Conservation (phyloP, 139 green algal species). For the Coelastrella sp. region DNA sequence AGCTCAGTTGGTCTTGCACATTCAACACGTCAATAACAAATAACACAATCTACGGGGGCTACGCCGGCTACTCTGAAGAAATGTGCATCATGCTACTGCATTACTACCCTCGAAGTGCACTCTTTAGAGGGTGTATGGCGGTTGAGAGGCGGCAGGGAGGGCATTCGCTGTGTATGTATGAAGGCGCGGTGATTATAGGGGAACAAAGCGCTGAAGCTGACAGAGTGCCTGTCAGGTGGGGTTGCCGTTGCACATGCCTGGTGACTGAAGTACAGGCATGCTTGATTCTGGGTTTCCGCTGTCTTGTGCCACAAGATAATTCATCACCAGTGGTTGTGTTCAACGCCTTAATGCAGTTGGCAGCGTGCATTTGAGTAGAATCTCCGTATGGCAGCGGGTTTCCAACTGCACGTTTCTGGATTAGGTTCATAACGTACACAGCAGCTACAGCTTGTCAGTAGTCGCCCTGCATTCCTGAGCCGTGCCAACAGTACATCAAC, state of each 20-base stretch:
- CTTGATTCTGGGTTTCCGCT: too few relatives aligned
- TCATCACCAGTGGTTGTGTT: too few relatives aligned
- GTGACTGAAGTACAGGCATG: too few relatives aligned
- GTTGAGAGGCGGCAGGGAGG: not conserved
- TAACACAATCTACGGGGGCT: slow-evolving; percentile 13
- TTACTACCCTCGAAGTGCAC: not conserved
- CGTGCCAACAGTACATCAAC: too few relatives aligned
- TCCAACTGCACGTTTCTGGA: too few relatives aligned
- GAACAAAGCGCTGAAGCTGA: not conserved
- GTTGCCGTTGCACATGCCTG: not conserved
- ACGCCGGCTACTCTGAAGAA: slow-evolving; percentile 19
- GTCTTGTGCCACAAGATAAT: too few relatives aligned
- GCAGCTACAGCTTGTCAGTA: too few relatives aligned
- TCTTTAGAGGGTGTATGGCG: slow-evolving; percentile 16
- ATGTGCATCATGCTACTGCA: not conserved
- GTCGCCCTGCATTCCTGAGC: too few relatives aligned
- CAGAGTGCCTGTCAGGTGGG: slow-evolving; percentile 26
- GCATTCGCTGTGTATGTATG: slow-evolving; percentile 25
- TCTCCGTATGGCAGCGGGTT: too few relatives aligned
- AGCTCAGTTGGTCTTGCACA: slow-evolving; percentile 24
- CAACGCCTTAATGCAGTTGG: too few relatives aligned
- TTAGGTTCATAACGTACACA: too few relatives aligned
- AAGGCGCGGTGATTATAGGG: not conserved
- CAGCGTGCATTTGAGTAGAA: too few relatives aligned
- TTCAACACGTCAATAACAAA: slow-evolving; percentile 36